Evolutionary conservation across 2,329 filamentous ascomycete species (phyloP).

Genomic region (Diaporthe capsici): DNA sequence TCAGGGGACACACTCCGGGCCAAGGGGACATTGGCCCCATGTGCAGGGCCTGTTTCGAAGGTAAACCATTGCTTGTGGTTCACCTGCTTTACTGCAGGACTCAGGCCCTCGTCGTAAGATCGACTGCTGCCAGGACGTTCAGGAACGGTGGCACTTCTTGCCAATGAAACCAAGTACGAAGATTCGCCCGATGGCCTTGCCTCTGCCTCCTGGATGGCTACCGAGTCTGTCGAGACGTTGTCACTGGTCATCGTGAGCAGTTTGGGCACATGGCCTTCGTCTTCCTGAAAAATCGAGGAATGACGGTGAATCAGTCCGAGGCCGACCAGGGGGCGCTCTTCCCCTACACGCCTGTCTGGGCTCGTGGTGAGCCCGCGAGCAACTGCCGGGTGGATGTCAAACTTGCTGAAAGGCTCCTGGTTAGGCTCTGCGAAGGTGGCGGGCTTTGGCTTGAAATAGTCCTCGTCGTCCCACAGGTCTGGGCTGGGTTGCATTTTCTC

Average conservation of each 20-base stretch:
- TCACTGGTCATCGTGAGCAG: conserved; percentile 48
- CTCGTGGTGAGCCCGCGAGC: conserved; percentile 40
- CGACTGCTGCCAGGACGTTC: background rate
- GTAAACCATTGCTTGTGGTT: conserved; percentile 11
- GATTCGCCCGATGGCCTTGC: background rate
- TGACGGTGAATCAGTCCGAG: conserved; percentile 49
- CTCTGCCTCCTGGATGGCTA: conserved; percentile 39
- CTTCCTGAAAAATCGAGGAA: conserved; percentile 48
- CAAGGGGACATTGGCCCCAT: conserved; percentile 29
- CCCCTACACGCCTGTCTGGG: conserved; percentile 38
- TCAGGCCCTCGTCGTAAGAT: background rate
- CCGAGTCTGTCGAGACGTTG: conserved; percentile 43
- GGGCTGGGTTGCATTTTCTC: conserved; percentile 43
- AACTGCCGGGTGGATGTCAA: conserved; percentile 46
- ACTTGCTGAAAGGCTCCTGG: conserved; percentile 34
- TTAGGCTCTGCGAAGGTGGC: conserved; percentile 31
- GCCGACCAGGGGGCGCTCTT: conserved; percentile 44
- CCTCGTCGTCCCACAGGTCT: conserved; percentile 47
- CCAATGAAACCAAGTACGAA: conserved; percentile 19
- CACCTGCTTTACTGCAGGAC: background rate
- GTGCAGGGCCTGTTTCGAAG: background rate
- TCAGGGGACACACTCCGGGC: conserved; percentile 6
- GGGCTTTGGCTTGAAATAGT: conserved; percentile 46
- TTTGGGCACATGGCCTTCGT: conserved; percentile 50
- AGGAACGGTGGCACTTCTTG: background rate